phyloP scores from a whole-genome alignment of 495 filamentous ascomycete genomes.

The Podospora anserina region DNA sequence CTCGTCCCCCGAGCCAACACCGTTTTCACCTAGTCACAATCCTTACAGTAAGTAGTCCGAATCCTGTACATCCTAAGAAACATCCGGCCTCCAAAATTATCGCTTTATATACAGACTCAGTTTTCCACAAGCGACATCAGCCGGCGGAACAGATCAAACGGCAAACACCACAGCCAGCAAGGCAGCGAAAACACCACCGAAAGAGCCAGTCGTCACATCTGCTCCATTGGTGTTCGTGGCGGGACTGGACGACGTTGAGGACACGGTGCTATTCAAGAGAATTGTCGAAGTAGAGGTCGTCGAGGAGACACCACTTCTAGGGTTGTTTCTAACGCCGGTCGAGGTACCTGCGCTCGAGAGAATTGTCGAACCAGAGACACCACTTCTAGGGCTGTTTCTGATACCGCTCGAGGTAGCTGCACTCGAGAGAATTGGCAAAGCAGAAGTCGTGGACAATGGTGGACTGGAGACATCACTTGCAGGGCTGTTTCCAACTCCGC shows the following conservation, averaged over 20 bases:
- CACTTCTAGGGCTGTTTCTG: neutral
- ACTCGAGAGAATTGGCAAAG: neutral
- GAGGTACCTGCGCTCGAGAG: neutral
- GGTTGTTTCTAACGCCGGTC: neutral
- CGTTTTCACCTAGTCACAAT: neutral
- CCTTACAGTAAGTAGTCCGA: neutral
- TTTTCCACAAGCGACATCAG: neutral
- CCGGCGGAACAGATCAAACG: neutral
- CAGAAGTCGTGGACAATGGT: neutral
- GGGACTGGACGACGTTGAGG: slow-evolving; percentile 20
- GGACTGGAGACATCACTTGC: neutral
- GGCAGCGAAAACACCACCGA: slow-evolving; percentile 30
- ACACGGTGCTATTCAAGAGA: neutral
- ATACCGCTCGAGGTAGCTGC: neutral
- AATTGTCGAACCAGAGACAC: neutral
- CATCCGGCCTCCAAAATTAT: neutral
- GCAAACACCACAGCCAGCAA: slow-evolving; percentile 30
- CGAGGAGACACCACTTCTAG: neutral
- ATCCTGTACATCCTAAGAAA: neutral
- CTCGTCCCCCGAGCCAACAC: neutral
- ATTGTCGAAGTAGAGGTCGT: neutral
- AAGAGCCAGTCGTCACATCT: slow-evolving; percentile 19
- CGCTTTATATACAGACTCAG: neutral
- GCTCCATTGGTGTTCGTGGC: slow-evolving; percentile 23
- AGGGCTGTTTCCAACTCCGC: neutral